These are phyloP conservation scores for Trypanosoma conorhini DNA, from an alignment of 208 protist species.

Conservation along the genomic window DNA sequence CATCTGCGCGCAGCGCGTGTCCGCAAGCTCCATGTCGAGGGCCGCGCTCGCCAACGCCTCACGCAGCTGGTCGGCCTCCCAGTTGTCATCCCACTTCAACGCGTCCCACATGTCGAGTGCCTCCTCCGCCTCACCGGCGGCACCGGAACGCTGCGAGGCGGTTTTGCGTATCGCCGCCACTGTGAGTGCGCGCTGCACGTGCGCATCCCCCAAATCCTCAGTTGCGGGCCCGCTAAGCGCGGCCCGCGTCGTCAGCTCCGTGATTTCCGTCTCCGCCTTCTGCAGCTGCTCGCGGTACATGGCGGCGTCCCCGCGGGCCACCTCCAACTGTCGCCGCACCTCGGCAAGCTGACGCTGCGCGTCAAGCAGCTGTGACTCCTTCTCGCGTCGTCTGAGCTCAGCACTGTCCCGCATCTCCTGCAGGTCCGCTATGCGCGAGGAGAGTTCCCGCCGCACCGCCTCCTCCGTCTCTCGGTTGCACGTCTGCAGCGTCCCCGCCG, in stretches of 20 bases:
- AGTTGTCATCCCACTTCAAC: constrained; percentile 71
- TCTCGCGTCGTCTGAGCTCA: constrained; percentile 54
- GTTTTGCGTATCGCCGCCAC: constrained; percentile 57
- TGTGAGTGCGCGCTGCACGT: constrained; percentile 66
- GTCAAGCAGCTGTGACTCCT: constrained; percentile 53
- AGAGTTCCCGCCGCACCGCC: constrained; percentile 73
- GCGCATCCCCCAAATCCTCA: constrained; percentile 62
- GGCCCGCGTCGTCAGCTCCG: constrained; percentile 32
- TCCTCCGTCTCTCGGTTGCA: constrained; percentile 81
- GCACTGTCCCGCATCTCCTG: constrained; percentile 73
- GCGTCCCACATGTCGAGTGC: constrained; percentile 72
- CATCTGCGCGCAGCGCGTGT: constrained; percentile 73
- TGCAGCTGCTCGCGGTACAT: constrained; percentile 57
- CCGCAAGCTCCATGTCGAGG: constrained; percentile 83
- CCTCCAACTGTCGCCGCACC: constrained; percentile 41
- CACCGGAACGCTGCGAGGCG: neutral
- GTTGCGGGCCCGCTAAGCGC: constrained; percentile 42
- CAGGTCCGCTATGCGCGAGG: constrained; percentile 60
- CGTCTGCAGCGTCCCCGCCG: constrained; percentile 59
- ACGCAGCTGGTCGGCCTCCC: constrained; percentile 76
- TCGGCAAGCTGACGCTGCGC: constrained; percentile 52
- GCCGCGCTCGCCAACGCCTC: constrained; percentile 78
- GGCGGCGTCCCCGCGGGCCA: constrained; percentile 38
- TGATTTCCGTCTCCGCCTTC: constrained; percentile 54
- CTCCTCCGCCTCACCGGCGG: constrained; percentile 20